phyloP scores from a whole-genome alignment of 805 yeast species.

The Zygosaccharomyces lentus region DNA sequence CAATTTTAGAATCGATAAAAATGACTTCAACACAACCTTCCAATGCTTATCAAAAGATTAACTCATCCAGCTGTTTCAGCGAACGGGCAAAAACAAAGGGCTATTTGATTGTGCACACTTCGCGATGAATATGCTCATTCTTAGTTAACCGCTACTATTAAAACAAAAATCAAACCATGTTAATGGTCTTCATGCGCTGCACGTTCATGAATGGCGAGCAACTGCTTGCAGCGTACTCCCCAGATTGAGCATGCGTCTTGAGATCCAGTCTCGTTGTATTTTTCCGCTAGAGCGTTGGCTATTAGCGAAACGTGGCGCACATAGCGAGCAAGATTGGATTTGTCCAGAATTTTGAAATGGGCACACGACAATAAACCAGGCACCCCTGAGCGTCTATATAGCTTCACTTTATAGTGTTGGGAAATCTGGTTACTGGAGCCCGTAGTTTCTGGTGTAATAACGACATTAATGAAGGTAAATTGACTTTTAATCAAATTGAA shows the following conservation, averaged over 20 bases:
- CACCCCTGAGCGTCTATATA: conserved; percentile 60
- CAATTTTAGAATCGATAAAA: too few species aligned
- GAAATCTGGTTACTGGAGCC: conserved; percentile 6
- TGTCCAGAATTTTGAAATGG: conserved; percentile 66
- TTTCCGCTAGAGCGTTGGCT: conserved; percentile 67
- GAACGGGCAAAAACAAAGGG: too few species aligned
- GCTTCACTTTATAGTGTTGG: conserved; percentile 55
- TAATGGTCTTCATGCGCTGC: not conserved
- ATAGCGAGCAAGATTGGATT: conserved; percentile 53
- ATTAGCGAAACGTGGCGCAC: conserved; percentile 62
- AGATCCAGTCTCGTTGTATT: conserved; percentile 49
- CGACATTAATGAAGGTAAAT: conserved; percentile 78
- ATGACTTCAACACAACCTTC: too few species aligned
- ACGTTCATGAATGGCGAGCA: conserved; percentile 11
- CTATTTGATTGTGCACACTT: too few species aligned
- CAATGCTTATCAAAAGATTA: too few species aligned
- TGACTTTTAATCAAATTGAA: conserved; percentile 71
- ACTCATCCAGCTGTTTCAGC: too few species aligned
- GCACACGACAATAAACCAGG: conserved; percentile 75
- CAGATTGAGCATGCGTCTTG: conserved; percentile 22
- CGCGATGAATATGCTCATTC: too few species aligned
- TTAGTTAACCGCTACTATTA: too few species aligned
- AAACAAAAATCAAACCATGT: too few species aligned
- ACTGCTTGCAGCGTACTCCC: conserved; percentile 16
- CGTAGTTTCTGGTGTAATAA: conserved; percentile 57